A percentile compares a stretch with the other conserved stretches of the same genome.
phyloP scores from a whole-genome alignment of 495 filamentous ascomycete species.

The Aspergillus leporis region DNA sequence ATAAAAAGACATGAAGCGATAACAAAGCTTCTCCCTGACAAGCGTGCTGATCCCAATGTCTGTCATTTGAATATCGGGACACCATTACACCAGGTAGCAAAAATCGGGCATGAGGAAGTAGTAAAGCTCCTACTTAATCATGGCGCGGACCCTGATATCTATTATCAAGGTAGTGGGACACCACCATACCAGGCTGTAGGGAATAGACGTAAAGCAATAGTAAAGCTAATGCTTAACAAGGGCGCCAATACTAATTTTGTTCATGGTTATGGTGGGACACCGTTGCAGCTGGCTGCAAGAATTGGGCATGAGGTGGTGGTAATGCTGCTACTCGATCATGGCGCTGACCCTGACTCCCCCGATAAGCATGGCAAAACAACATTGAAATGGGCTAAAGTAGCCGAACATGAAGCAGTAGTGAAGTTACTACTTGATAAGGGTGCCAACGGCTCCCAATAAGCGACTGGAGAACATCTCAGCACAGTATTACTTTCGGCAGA shows the following conservation, averaged over 20 bases:
- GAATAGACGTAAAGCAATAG: background rate
- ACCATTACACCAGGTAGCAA: background rate
- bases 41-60: background rate
- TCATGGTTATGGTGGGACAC: background rate
- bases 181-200: background rate
- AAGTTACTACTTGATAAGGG: background rate
- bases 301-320: background rate
- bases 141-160: background rate
- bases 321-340: background rate
- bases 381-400: too few species aligned
- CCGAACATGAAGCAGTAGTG: too few species aligned
- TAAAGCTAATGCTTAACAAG: background rate
- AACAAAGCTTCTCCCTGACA: too few species aligned
- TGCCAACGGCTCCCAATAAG: background rate
- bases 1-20: too few species aligned
- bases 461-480: background rate
- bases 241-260: background rate
- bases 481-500: too few species aligned
- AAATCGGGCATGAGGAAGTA: background rate
- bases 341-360: background rate
- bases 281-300: background rate
- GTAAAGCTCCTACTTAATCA: background rate
- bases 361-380: too few species aligned
- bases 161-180: background rate
- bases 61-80: background rate